Evolutionary conservation across 1,139 yeast genomes (phyloP).

Genomic region (Debaryomycetaceae sp.): DNA sequence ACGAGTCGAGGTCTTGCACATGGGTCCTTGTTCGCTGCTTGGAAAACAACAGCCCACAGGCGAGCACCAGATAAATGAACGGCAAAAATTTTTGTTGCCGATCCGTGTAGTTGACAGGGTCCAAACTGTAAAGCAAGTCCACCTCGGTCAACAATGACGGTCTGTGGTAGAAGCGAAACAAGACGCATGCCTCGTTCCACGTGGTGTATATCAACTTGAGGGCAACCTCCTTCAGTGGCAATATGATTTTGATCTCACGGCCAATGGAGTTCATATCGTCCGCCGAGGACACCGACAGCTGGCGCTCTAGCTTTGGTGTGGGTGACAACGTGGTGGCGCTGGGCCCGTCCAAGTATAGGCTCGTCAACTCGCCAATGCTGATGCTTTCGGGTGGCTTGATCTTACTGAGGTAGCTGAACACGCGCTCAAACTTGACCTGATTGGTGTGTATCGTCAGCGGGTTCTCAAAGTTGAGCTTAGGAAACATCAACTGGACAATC

Average conservation of each 20-base stretch:
- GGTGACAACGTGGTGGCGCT: slow-evolving; percentile 10
- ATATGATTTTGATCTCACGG: slow-evolving; percentile 56
- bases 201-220: slow-evolving; percentile 67
- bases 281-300: slow-evolving; percentile 16
- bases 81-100: slow-evolving; percentile 77
- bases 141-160: slow-evolving; percentile 66
- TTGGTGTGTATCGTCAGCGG: slow-evolving; percentile 22
- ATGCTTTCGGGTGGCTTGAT: slow-evolving; percentile 14
- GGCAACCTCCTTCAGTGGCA: slow-evolving; percentile 76
- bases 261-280: slow-evolving; percentile 18
- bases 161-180: slow-evolving; percentile 80
- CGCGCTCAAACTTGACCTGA: slow-evolving; percentile 29
- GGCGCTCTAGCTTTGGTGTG: slow-evolving; percentile 11
- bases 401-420: slow-evolving; percentile 18
- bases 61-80: slow-evolving; percentile 57
- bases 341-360: slow-evolving; percentile 21
- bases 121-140: slow-evolving; percentile 51
- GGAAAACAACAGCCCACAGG: slow-evolving; percentile 66
- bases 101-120: slow-evolving; percentile 64
- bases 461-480: slow-evolving; percentile 41
- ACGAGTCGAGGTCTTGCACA: slow-evolving; percentile 14
- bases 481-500: slow-evolving; percentile 42
- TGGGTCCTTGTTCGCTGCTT: slow-evolving; percentile 31
- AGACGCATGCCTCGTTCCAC: slow-evolving; percentile 82
- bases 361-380: slow-evolving; percentile 20